Evolutionary conservation across 2,329 filamentous ascomycete species (phyloP), one percentile per base, ranked within the genome.

Genomic region (Fusarium staphyleae): DNA sequence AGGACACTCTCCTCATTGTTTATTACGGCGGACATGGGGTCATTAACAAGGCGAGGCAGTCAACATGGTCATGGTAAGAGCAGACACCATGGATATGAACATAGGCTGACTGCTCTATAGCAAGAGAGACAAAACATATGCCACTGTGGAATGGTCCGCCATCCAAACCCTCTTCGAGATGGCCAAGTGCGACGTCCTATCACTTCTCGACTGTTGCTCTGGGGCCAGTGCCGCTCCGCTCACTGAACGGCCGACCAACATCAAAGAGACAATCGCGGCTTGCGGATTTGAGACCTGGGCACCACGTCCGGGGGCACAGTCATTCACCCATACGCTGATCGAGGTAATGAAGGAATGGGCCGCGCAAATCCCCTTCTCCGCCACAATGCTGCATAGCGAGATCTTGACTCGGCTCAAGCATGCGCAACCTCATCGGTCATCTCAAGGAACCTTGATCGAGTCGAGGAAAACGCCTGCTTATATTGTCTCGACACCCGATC

Each of bases 121-220:
- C 28, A 67, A 65, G 42, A 29, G 41, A 5, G 65, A 67, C 24
- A 63, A 47, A 30, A 40, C 52, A 22, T 67, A 67, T 14, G 65
- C 65, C 29, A 65, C 61, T 3, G 65, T 67, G 11, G 65, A 67
- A 48, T 67, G 65, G 65, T 67, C 65, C 22, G 65, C 65, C 9
- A 67, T 67, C 18, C 65, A 67, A 28, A 67, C 65, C 22, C 26
- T 67, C 19, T 67, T 67, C 40, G 65, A 67, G 36, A 67, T 65
- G 32, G 65, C 51, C 28, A 65, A 63, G 33, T 67, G 65, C 41
- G 65, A 67, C 19, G 63, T 67, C 24, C 59, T 67, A 19, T 42
- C 62, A 16, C 52, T 67, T 19, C 61, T 66, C 10, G 65, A 67
- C 41, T 67, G 65, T 29, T 67, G 65, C 29, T 58, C 65, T 22